Base-by-base conservation (phyloP, 2,329 filamentous ascomycete species). In the Knoxdaviesia proteae region DNA sequence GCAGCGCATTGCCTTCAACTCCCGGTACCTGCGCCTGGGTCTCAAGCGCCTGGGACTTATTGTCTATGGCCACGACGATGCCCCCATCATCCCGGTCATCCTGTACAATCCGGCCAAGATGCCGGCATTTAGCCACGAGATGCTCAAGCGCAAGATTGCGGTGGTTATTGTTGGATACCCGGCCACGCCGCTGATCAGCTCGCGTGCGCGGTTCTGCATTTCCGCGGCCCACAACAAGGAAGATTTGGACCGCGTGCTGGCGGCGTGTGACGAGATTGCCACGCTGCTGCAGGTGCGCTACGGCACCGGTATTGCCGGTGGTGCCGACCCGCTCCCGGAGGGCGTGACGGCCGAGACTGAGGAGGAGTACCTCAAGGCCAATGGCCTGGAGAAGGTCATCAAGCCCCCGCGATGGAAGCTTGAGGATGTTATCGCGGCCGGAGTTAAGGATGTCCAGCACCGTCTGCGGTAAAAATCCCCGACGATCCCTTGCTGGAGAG, bases 41-140 rank as follows among this genome's bases (percentile, higher is more conserved):
- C 74, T 98, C 54, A 98, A 98, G 70, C 83, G 90, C 51, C 77
- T 98, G 42, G 90, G 90, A 41, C 88, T 86, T 63, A 98, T 98
- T 56, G 80, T 94, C 43, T 94, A 92, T 56, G 90, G 90, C 47
- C 87, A 96, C 58, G 90, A 98, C 56, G 90, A 98, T 62, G 94
- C 87, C 5, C 90, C 90, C 44, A 96, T 98, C 52, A 86, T 98
- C 51, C 90, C 90, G 43, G 61, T 98, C 50, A 73, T 94, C 54
- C 76, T 98, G 32, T 98, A 94, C 69, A 84, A 96, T 62, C 90
- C 90, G n/a, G 90, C 84, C 53, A 98, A 98, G 65, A 94, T 98
- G 69, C 83, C 88, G 5, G 88, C 90, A 46, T 98, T 98, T 61
- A 94, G 86, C 41, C 90, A 94, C 57, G 90, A 96, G 60, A 96